Percentiles rank a stretch among this genome's conserved stretches.
phyloP scores from a whole-genome alignment of 805 yeast genomes.

The Hemisphaericaspora nanyangensis region DNA sequence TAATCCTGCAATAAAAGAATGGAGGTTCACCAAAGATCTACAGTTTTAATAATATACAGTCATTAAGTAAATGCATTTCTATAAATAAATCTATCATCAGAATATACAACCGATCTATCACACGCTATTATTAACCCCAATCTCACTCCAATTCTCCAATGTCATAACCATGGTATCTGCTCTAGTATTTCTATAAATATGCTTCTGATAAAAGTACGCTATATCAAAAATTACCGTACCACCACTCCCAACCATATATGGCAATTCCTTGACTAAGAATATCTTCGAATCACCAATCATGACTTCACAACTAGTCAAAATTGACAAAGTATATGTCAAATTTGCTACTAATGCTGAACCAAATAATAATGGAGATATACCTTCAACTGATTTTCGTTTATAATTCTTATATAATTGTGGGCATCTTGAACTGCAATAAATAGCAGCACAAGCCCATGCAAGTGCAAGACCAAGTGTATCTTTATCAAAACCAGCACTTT shows the following conservation, averaged over 20 bases:
- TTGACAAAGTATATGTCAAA: constrained; percentile 69
- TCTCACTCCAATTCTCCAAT: constrained; percentile 17
- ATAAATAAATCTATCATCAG: too few relatives aligned
- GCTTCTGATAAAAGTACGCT: constrained; percentile 61
- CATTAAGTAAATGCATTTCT: too few relatives aligned
- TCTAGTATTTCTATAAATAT: constrained; percentile 24
- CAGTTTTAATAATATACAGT: too few relatives aligned
- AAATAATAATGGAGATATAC: constrained; percentile 77
- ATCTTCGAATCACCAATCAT: constrained; percentile 22
- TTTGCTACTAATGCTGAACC: constrained; percentile 78
- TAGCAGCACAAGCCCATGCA: constrained; percentile 77
- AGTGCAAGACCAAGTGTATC: constrained; percentile 24
- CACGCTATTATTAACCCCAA: constrained; percentile 1
- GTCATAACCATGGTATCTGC: constrained; percentile 17
- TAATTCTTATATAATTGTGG: constrained; percentile 84
- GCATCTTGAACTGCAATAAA: constrained; percentile 73
- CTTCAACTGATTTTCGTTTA: constrained; percentile 76
- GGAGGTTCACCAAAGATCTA: too few relatives aligned
- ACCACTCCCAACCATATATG: constrained; percentile 78
- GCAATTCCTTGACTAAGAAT: constrained; percentile 68
- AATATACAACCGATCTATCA: too few relatives aligned
- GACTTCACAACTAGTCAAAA: constrained; percentile 60
- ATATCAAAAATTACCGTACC: constrained; percentile 82
- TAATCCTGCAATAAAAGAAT: too few relatives aligned
- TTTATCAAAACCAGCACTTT: neutral